These are phyloP conservation scores for Trichophyton verrucosum DNA, from an alignment of 2,329 filamentous ascomycete species.

Conservation along the genomic window DNA sequence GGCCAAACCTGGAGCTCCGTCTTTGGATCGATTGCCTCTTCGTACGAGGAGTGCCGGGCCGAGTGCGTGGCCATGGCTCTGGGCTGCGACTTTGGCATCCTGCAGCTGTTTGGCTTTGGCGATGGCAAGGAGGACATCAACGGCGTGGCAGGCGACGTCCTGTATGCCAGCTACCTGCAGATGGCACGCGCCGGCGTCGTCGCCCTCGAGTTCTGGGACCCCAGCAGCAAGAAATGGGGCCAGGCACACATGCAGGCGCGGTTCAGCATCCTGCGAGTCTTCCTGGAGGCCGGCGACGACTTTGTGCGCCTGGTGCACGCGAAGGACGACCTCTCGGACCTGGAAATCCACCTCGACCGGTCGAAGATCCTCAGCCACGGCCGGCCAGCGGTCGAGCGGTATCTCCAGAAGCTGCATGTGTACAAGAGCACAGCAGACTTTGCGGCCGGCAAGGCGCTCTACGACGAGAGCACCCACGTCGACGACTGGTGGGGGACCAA, in stretches of 20 bases:
- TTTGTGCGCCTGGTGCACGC: conserved; percentile 72
- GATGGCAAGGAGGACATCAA: conserved; percentile 61
- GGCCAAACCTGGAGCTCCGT: conserved; percentile 91
- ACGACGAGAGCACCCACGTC: conserved; percentile 71
- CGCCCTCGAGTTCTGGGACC: conserved; percentile 89
- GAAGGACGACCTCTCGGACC: conserved; percentile 63
- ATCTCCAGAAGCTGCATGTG: conserved; percentile 81
- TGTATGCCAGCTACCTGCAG: conserved; percentile 76
- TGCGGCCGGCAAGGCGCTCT: conserved; percentile 63
- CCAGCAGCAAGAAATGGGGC: conserved; percentile 80
- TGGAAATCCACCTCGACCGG: conserved; percentile 72
- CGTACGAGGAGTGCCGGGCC: conserved; percentile 88
- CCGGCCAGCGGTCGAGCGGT: conserved; percentile 68
- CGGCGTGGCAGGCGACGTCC: conserved; percentile 67
- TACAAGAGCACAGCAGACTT: conserved; percentile 87
- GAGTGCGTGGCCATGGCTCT: conserved; percentile 90
- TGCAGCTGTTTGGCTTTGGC: conserved; percentile 86
- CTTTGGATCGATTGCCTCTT: conserved; percentile 75
- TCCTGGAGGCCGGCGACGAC: conserved; percentile 72
- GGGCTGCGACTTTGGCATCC: conserved; percentile 73
- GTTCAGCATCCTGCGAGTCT: conserved; percentile 64
- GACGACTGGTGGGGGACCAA: conserved; percentile 73
- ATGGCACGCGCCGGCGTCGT: conserved; percentile 91
- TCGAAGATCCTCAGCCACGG: conserved; percentile 76
- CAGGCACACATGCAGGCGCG: conserved; percentile 86